Base-by-base conservation (phyloP, 2,329 filamentous ascomycete species). In the Epichloe sibirici region DNA sequence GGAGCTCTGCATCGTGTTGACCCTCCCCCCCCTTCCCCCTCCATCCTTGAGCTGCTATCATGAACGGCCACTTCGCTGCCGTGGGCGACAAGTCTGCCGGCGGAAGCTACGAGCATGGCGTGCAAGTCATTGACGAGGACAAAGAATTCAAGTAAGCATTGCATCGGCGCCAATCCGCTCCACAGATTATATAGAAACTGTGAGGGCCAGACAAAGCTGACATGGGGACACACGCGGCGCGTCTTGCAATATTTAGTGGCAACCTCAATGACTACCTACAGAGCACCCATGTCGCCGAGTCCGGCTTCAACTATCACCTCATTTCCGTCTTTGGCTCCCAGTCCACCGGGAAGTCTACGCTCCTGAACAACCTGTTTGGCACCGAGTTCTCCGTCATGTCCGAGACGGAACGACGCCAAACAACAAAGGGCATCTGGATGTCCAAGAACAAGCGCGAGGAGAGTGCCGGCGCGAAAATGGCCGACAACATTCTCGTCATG, bases 341-440 rank as follows among this genome's bases (percentile, higher is more conserved):
- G 75, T 97, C 93, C 23, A 98, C 93, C 38, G 93, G 93, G 61
- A 98, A 98, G 74, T 97, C 93, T 45, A 98, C 93, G 5, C 79
- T 98, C 45, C 82, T 98, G 58, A 98, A 98, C 74, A 78, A 91
- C 70, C 83, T 98, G 53, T 98, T 98, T 67, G 88, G 89, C 57
- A 98, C 93, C 59, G 79, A 90, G 53, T 98, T 98, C 73, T 91
- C 89, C 60, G 91, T 98, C 66, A 98, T 98, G 93, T 88, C 89
- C 62, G 93, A 98, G 76, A 78, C 83, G 57, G 90, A 96, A 69
- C 82, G 93, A 58, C 84, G 90, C 56, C 93, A 98, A 76, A 98
- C 93, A 0, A 98, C 93, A 45, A 98, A 97, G 75, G 93, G 93
- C 65, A 98, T 98, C 67, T 98, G 93, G 93, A 86, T 98, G 85